A percentile compares a stretch with the other conserved stretches of the same genome.
phyloP scores from a whole-genome alignment of 1,284 basidiomycete genomes.

The Neotropicomus parvogracilis region DNA sequence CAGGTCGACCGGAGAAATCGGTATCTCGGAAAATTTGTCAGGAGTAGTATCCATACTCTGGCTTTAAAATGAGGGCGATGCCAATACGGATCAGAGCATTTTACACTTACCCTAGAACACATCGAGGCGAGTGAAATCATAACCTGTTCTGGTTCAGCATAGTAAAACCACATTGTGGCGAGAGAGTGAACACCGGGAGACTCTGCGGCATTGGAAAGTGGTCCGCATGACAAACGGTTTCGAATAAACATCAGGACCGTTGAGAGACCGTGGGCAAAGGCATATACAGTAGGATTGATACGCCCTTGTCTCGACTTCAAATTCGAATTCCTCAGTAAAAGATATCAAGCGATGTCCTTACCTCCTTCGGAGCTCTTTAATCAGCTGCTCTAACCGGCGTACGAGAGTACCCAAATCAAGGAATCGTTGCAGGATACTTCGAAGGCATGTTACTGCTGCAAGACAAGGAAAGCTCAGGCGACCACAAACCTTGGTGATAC shows the following conservation, averaged over 20 bases:
- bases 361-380: conserved; percentile 44
- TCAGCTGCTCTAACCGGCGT: conserved; percentile 59
- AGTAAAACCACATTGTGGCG: conserved; percentile 50
- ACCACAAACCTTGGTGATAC: conserved; percentile 51
- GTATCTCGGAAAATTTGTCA: conserved; percentile 40
- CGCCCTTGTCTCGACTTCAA: conserved; percentile 36
- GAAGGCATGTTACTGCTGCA: background rate
- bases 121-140: conserved; percentile 50
- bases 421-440: conserved; percentile 58
- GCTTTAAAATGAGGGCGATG: conserved; percentile 7
- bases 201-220: conserved; percentile 30
- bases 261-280: conserved; percentile 62
- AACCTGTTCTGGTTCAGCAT: conserved; percentile 48
- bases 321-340: background rate
- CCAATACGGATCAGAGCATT: background rate
- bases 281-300: conserved; percentile 53
- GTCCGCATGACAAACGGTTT: conserved; percentile 38
- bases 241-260: conserved; percentile 52
- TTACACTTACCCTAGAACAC: conserved; percentile 50
- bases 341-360: conserved; percentile 24
- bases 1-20: conserved; percentile 44
- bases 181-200: conserved; percentile 30
- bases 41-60: conserved; percentile 43
- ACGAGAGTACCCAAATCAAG: conserved; percentile 59
- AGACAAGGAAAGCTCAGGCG: background rate